phyloP scores from a whole-genome alignment of 345 rosid genomes.

The Arabidopsis arenosa region DNA sequence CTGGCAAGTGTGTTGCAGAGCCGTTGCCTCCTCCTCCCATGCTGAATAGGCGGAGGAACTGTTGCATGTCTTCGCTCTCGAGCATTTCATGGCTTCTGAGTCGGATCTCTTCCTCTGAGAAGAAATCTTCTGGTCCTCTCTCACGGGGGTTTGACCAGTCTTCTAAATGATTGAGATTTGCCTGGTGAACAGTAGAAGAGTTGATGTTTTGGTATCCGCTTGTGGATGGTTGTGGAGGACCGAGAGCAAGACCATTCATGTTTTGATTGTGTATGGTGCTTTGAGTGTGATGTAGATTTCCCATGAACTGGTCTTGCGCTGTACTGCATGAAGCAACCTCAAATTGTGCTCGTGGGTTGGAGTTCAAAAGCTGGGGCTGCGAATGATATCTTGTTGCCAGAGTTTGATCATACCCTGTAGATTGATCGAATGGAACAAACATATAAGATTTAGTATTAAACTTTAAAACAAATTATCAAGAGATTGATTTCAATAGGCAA shows the following conservation, averaged over 20 bases:
- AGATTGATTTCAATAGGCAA: slow-evolving; percentile 40
- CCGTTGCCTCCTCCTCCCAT: slow-evolving; percentile 72
- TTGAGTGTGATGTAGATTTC: slow-evolving; percentile 54
- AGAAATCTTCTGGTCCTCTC: slow-evolving; percentile 69
- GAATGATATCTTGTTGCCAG: slow-evolving; percentile 54
- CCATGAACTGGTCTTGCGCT: slow-evolving; percentile 55
- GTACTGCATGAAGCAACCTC: slow-evolving; percentile 49
- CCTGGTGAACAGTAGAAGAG: slow-evolving; percentile 55
- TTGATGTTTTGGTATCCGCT: slow-evolving; percentile 55
- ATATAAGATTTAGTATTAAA: neutral
- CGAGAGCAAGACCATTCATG: slow-evolving; percentile 70
- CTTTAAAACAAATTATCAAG: slow-evolving; percentile 10
- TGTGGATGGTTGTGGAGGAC: slow-evolving; percentile 65
- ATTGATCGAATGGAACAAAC: slow-evolving; percentile 28
- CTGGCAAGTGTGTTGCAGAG: slow-evolving; percentile 55
- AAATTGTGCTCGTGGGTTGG: slow-evolving; percentile 59
- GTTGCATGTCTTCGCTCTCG: slow-evolving; percentile 97
- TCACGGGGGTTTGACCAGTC: slow-evolving; percentile 79
- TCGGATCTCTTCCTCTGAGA: slow-evolving; percentile 92
- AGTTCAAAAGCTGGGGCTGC: slow-evolving; percentile 59
- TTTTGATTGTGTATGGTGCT: slow-evolving; percentile 54
- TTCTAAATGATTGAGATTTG: slow-evolving; percentile 70
- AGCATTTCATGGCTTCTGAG: slow-evolving; percentile 92
- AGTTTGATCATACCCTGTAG: slow-evolving; percentile 64
- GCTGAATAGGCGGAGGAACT: slow-evolving; percentile 79